Conservation (phyloP, 2,329 filamentous ascomycete species). For the Stylonectria norvegica region DNA sequence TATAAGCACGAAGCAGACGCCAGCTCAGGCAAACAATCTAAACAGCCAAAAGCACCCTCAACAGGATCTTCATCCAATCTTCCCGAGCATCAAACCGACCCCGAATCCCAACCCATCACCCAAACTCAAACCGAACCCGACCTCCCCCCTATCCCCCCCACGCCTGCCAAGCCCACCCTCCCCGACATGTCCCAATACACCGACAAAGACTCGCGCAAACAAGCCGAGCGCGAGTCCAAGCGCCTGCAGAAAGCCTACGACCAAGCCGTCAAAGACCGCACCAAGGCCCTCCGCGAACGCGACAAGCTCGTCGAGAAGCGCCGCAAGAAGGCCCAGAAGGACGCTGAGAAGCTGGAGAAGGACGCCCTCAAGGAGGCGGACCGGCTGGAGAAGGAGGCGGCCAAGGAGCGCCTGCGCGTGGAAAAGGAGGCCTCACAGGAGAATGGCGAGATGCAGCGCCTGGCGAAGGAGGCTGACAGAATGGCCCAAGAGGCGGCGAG, state of each 20-base stretch:
- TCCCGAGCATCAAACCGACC: no score
- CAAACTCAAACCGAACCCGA: conserved; percentile 18
- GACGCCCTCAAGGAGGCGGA: conserved; percentile 40
- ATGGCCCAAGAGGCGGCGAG: conserved; percentile 14
- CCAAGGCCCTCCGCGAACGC: conserved; percentile 61
- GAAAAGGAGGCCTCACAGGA: conserved; percentile 30
- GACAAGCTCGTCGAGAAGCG: conserved; percentile 57
- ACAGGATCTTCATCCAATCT: no score
- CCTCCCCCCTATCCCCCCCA: conserved; percentile 43
- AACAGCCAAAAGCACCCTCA: no score
- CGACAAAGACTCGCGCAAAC: conserved; percentile 63
- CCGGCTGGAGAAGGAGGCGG: conserved; percentile 26
- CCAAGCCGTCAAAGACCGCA: conserved; percentile 62
- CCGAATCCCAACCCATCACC: no score
- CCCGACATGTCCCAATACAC: conserved; percentile 57
- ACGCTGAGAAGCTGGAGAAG: conserved; percentile 40
- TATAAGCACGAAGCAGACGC: no score
- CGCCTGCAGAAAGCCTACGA: conserved; percentile 62
- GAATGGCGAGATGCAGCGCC: conserved; percentile 20
- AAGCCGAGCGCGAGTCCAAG: conserved; percentile 66
- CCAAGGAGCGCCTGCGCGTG: conserved; percentile 25
- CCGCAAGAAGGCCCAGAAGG: conserved; percentile 43
- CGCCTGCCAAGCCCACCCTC: conserved; percentile 43
- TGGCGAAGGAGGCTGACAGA: conserved; percentile 19
- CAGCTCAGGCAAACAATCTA: no score